These are phyloP conservation scores for Hydnomerulius pinastri DNA, from an alignment of 768 basidiomycete genomes.

Conservation along the genomic window DNA sequence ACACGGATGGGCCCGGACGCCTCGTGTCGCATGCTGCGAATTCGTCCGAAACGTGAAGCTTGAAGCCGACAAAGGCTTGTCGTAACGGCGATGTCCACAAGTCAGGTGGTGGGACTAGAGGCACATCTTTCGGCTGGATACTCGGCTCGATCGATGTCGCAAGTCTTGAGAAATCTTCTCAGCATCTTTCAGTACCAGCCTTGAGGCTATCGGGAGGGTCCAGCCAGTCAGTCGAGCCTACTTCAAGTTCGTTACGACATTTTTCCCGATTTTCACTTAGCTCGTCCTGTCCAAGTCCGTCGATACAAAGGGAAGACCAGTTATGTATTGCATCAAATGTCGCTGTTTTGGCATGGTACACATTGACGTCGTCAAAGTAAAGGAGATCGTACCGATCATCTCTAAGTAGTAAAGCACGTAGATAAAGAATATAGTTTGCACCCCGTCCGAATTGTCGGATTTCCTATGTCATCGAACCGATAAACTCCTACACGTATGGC, in stretches of 20 bases:
- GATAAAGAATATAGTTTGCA: slow-evolving; percentile 1
- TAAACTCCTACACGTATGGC: slow-evolving; percentile 18
- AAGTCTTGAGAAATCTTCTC: no score
- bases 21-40: not conserved
- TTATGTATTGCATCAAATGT: not conserved
- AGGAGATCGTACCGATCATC: not conserved
- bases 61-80: not conserved
- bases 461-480: not conserved
- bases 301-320: not conserved
- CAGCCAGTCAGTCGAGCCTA: no score
- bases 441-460: not conserved
- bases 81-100: no score
- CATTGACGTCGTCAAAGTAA: not conserved
- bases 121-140: no score
- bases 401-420: not conserved
- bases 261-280: not conserved
- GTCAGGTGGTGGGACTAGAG: no score
- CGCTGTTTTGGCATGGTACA: slow-evolving; percentile 1
- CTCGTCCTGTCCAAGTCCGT: not conserved
- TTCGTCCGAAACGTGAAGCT: no score
- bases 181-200: no score
- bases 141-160: no score
- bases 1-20: no score
- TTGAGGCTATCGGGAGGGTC: no score
- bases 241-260: not conserved